Percentiles rank a stretch among this genome's conserved stretches.
Evolutionary conservation across 2,329 filamentous ascomycete genomes (phyloP).

Genomic region (Onygenales sp.): DNA sequence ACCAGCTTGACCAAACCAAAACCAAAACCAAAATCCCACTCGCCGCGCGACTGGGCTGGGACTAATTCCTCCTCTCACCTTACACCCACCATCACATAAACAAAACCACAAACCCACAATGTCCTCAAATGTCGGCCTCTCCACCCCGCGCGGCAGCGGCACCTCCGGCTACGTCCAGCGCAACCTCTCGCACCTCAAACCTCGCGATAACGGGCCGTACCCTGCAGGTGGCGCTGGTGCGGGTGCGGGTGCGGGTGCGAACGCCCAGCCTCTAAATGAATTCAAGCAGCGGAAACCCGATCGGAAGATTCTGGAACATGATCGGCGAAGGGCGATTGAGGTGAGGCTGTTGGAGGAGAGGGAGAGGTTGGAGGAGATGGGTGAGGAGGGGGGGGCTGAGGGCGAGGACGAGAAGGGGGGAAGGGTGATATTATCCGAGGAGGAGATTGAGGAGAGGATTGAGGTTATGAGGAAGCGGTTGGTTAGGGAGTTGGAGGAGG

Average conservation of each 20-base stretch:
- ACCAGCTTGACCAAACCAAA: too few species aligned
- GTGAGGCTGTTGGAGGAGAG: constrained; percentile 86
- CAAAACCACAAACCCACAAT: constrained; percentile 40
- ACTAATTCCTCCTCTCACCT: too few species aligned
- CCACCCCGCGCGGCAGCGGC: constrained; percentile 85
- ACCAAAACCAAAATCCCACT: too few species aligned
- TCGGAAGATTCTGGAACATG: constrained; percentile 86
- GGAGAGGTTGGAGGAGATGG: constrained; percentile 83
- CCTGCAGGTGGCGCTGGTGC: constrained; percentile 49
- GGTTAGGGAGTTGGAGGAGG: constrained; percentile 45
- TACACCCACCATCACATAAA: too few species aligned
- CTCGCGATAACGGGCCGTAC: constrained; percentile 63
- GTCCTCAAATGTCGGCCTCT: constrained; percentile 95
- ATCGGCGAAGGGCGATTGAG: constrained; percentile 81
- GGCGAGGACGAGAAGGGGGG: constrained; percentile 9
- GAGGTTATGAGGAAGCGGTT: constrained; percentile 58
- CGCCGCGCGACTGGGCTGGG: too few species aligned
- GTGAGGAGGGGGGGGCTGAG: constrained; percentile 20
- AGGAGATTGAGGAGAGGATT: constrained; percentile 76
- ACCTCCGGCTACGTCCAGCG: constrained; percentile 97
- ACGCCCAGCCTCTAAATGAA: constrained; percentile 52
- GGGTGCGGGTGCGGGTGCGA: constrained; percentile 14
- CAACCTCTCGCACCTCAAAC: constrained; percentile 80
- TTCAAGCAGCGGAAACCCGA: constrained; percentile 79
- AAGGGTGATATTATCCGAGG: constrained; percentile 49